These are phyloP conservation scores for Reutealis trisperma DNA, from an alignment of 345 rosid genomes.

Conservation along the genomic window DNA sequence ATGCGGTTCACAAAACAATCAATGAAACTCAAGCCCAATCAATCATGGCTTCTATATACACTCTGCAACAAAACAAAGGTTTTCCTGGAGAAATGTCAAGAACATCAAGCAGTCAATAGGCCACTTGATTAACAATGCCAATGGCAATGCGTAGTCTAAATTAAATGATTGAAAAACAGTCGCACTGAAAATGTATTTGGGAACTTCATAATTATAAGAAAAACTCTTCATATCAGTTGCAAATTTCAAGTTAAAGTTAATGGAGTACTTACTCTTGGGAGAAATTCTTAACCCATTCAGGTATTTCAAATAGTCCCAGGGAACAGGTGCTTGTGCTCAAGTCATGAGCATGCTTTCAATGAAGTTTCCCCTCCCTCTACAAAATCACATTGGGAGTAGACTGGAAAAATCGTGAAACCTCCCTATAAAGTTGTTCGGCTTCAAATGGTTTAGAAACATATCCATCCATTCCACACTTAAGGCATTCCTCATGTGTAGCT, in stretches of 20 bases:
- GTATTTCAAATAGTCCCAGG: constrained; percentile 20
- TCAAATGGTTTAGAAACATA: constrained; percentile 95
- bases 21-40: constrained; percentile 24
- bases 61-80: constrained; percentile 18
- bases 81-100: constrained; percentile 30
- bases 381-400: constrained; percentile 22
- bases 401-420: constrained; percentile 70
- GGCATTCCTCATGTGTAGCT: constrained; percentile 77
- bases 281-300: constrained; percentile 12
- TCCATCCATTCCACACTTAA: constrained; percentile 74
- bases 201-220: neutral
- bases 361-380: constrained; percentile 16
- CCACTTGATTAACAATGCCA: neutral
- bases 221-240: neutral
- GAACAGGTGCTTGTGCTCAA: constrained; percentile 21
- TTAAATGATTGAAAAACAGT: neutral
- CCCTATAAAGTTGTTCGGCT: constrained; percentile 75
- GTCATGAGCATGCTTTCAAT: constrained; percentile 16
- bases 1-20: constrained; percentile 17
- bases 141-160: neutral
- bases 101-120: constrained; percentile 10
- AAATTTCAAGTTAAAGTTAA: neutral
- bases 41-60: constrained; percentile 34
- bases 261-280: constrained; percentile 40
- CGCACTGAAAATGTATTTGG: neutral